phyloP scores from a whole-genome alignment of 2,329 filamentous ascomycete genomes.

The Trichoderma breve region DNA sequence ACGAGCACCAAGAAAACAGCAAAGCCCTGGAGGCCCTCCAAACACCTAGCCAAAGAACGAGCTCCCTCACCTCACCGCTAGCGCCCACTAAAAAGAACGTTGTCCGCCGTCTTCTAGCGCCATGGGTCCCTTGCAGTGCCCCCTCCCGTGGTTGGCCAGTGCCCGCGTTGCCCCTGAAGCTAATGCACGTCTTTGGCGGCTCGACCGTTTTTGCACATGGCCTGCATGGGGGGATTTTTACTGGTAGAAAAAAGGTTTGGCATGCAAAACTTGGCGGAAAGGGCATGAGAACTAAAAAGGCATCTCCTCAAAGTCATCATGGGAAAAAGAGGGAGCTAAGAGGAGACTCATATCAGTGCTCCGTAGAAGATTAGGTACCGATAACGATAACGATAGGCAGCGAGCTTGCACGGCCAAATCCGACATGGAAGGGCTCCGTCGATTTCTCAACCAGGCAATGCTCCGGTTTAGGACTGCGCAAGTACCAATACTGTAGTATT shows the following conservation, averaged over 20 bases:
- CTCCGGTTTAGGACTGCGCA: neutral
- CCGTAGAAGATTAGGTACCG: neutral
- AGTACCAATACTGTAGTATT: neutral
- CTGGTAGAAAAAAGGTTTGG: no score
- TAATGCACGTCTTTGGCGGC: conserved; percentile 19
- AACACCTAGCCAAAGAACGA: neutral
- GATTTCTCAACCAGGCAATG: neutral
- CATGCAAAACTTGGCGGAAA: neutral
- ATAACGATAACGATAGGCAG: neutral
- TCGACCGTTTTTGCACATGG: conserved; percentile 16
- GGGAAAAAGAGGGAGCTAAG: neutral
- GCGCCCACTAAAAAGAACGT: conserved; percentile 10
- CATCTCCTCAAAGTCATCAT: neutral
- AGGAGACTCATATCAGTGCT: neutral
- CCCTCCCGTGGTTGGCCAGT: conserved; percentile 18
- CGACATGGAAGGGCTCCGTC: neutral
- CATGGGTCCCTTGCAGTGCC: neutral
- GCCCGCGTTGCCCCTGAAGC: conserved; percentile 19
- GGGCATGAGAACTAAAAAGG: neutral
- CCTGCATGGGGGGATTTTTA: neutral
- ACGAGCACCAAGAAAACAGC: neutral
- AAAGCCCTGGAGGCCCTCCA: neutral
- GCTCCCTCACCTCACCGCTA: conserved; percentile 7
- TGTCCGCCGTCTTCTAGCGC: conserved; percentile 15
- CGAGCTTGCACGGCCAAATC: neutral